A percentile compares a stretch with the other conserved stretches of the same genome.
Evolutionary conservation across 768 basidiomycete genomes (phyloP).

Genomic region (Tylopilus intermedius): DNA sequence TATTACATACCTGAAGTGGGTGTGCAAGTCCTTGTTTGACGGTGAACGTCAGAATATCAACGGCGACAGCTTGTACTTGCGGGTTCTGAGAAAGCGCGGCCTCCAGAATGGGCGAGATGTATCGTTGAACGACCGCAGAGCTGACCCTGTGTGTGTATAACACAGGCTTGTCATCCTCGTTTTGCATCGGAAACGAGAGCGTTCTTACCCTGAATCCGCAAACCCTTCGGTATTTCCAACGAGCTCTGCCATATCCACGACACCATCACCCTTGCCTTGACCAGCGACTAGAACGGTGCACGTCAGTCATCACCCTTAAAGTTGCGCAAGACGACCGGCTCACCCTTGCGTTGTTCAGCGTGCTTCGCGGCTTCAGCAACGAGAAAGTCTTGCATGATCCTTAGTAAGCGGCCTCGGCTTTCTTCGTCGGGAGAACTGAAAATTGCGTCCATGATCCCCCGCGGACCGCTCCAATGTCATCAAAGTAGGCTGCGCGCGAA

Average conservation of each 20-base stretch:
- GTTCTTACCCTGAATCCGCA: neutral
- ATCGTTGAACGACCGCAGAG: neutral
- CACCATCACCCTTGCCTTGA: conserved; percentile 27
- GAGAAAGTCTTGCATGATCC: no score
- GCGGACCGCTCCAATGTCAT: no score
- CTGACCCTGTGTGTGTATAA: conserved; percentile 59
- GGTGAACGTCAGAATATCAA: conserved; percentile 25
- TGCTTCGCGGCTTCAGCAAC: no score
- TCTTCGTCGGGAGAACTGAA: no score
- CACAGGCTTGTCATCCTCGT: neutral
- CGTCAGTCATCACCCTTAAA: neutral
- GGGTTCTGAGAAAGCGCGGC: conserved; percentile 70
- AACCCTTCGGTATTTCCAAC: conserved; percentile 95
- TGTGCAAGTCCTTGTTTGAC: no score
- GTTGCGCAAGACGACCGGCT: no score
- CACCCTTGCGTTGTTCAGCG: no score
- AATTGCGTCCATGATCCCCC: no score
- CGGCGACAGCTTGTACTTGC: conserved; percentile 74
- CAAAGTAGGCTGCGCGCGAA: conserved; percentile 85
- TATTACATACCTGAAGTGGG: no score
- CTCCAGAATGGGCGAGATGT: conserved; percentile 42
- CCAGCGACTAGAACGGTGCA: conserved; percentile 8
- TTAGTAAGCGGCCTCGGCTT: no score
- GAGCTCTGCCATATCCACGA: conserved; percentile 87
- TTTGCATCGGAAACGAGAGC: neutral